Evolutionary conservation across 208 protist genomes (phyloP), one percentile per base, ranked within the genome.

Genomic region (Leishmania amazonensis): DNA sequence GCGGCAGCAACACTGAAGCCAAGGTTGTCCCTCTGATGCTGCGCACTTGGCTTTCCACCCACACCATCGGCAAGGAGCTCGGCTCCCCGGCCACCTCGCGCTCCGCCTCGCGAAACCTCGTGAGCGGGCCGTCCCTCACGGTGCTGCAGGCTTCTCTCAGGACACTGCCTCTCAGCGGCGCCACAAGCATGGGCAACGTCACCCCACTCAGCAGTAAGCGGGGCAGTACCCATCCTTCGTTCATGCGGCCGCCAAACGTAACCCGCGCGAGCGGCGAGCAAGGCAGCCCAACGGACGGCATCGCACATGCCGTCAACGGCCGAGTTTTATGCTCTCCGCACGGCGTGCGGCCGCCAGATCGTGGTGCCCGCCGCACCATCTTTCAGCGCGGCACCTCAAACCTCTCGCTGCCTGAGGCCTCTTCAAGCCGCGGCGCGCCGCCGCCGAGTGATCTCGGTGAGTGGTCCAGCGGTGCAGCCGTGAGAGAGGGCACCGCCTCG

Each of bases 151-250:
- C 42, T 15, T 67, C 76, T 54, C 13, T 81, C 9, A 80, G 76
- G 15, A 57, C 53, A 13, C 74, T 70, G 64, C 15, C 71, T 13
- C 71, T 76, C 3, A 87, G 76, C 80, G 83, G 80, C 51, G 58
- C 79, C 53, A 49, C 72, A 47, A 87, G 84, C 47, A 62, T 80
- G 35, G 65, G 64, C 11, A 87, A 76, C 21, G 68, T 49, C 24
- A 84, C 81, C 6, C 75, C 81, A n/a, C 67, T 80, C 65, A 80
- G 81, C 67, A 80, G 81, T 68, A 76, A 31, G 67, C 75, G 75
- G 71, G 84, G 79, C 80, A 84, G 80, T 51, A 58, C 76, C 1
- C 79, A 78, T 4, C 71, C 58, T 28, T 87, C 84, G 0, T 84
- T 87, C 42, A 38, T 72, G 35, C 84, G 84, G 28, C 83, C 68